Percentiles rank a stretch among this genome's conserved stretches.
phyloP scores from a whole-genome alignment of 1,284 basidiomycete species.

The Ganoderma lucidum region DNA sequence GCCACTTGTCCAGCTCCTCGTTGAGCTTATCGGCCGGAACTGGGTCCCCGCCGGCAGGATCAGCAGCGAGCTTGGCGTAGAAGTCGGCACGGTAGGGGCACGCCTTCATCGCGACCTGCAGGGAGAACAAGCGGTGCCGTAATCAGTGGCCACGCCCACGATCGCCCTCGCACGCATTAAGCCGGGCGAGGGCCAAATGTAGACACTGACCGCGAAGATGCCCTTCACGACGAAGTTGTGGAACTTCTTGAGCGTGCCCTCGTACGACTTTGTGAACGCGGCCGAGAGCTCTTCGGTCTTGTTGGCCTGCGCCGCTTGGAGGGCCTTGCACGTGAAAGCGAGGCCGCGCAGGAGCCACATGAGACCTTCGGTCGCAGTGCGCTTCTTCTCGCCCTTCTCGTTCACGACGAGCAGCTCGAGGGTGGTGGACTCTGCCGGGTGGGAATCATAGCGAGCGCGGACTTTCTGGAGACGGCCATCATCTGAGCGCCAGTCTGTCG shows the following conservation, averaged over 20 bases:
- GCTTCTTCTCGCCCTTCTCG: conserved; percentile 90
- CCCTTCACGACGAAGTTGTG: conserved; percentile 91
- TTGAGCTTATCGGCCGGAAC: conserved; percentile 73
- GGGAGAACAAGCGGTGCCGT: conserved; percentile 15
- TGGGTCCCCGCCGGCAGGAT: conserved; percentile 61
- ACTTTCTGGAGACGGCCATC: conserved; percentile 79
- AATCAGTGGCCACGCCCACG: conserved; percentile 13
- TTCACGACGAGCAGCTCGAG: conserved; percentile 88
- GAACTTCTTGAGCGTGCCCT: conserved; percentile 82
- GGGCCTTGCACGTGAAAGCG: conserved; percentile 89
- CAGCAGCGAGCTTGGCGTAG: conserved; percentile 87
- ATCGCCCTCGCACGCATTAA: conserved; percentile 10
- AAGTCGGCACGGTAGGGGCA: conserved; percentile 94
- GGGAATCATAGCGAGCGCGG: conserved; percentile 77
- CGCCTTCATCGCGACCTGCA: conserved; percentile 93
- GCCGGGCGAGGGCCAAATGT: conserved; percentile 10
- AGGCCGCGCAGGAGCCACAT: conserved; percentile 93
- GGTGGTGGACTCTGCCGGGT: conserved; percentile 73
- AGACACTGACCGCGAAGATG: conserved; percentile 78
- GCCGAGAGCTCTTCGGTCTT: conserved; percentile 73
- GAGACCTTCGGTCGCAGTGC: conserved; percentile 88
- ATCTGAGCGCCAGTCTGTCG: neutral
- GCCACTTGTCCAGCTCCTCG: conserved; percentile 75
- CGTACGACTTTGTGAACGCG: conserved; percentile 89
- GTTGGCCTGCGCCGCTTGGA: conserved; percentile 79